These are phyloP conservation scores for Silene coronaria DNA, from an alignment of 179 eudicot genomes.

Conservation along the genomic window DNA sequence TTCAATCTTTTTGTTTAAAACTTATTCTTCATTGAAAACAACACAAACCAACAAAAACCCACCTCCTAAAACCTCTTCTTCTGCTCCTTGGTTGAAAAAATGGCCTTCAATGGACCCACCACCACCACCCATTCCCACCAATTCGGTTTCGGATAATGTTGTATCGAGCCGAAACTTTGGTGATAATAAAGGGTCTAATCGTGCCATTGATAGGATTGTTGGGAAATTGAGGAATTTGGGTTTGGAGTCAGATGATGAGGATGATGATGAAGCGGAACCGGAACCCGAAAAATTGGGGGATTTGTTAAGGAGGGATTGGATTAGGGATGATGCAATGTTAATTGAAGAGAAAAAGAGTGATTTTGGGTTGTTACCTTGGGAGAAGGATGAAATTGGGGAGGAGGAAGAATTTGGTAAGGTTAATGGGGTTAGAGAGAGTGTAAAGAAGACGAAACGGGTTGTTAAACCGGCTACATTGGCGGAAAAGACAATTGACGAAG, in stretches of 20 bases:
- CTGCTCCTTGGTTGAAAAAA: constrained; percentile 64
- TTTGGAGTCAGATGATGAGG: constrained; percentile 57
- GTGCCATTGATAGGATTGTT: constrained; percentile 67
- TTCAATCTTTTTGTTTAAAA: constrained; percentile 28
- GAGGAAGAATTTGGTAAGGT: constrained; percentile 18
- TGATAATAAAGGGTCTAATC: constrained; percentile 26
- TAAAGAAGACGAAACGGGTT: constrained; percentile 34
- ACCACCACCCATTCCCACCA: constrained; percentile 10
- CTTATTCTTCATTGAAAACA: constrained; percentile 44
- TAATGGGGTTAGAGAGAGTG: constrained; percentile 26
- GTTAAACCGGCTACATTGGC: constrained; percentile 70
- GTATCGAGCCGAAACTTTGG: constrained; percentile 15
- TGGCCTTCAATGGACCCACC: constrained; percentile 46
- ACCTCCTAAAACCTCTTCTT: constrained; percentile 29
- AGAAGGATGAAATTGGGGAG: constrained; percentile 44
- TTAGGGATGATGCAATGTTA: constrained; percentile 66
- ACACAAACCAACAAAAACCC: constrained; percentile 33
- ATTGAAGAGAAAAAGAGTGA: constrained; percentile 39
- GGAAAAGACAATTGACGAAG: constrained; percentile 72
- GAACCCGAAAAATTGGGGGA: constrained; percentile 78
- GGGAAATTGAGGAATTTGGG: constrained; percentile 64
- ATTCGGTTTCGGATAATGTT: constrained; percentile 9
- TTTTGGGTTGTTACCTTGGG: constrained; percentile 69
- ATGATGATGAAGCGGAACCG: constrained; percentile 30
- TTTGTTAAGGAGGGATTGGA: constrained; percentile 88